Evolutionary conservation across 331 rosid species (phyloP).

Genomic region (Pyrus hybrid): DNA sequence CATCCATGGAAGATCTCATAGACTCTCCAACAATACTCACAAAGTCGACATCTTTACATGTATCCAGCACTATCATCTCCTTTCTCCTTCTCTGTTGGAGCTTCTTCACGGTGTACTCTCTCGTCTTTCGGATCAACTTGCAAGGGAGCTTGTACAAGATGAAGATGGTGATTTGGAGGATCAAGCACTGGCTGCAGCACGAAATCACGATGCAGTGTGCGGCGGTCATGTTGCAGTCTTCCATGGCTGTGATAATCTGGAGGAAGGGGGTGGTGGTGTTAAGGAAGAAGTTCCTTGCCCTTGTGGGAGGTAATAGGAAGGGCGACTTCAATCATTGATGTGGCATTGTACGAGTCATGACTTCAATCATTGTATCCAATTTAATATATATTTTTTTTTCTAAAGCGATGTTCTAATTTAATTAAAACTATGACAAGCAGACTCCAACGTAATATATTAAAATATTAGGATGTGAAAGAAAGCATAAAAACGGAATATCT

Average conservation of each 20-base stretch:
- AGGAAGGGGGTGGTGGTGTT: not conserved
- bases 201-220: conserved; percentile 73
- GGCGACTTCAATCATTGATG: conserved; percentile 23
- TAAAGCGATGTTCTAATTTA: too few relatives aligned
- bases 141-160: conserved; percentile 55
- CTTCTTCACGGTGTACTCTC: conserved; percentile 24
- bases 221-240: conserved; percentile 47
- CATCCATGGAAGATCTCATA: conserved; percentile 11
- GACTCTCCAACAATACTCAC: conserved; percentile 21
- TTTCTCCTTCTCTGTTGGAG: conserved; percentile 23
- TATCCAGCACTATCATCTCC: conserved; percentile 6
- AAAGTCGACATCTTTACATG: conserved; percentile 15
- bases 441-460: too few relatives aligned
- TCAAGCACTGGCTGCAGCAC: conserved; percentile 85
- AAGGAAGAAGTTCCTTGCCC: conserved; percentile 14
- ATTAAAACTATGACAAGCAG: too few relatives aligned
- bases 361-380: not conserved
- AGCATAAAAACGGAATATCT: too few relatives aligned
- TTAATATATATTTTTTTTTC: too few relatives aligned
- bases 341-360: conserved; percentile 9
- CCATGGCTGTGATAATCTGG: conserved; percentile 39
- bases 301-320: conserved; percentile 15
- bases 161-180: conserved; percentile 55
- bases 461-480: too few relatives aligned
- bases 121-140: conserved; percentile 46